These are phyloP conservation scores for Phytophthora palmivora DNA, from an alignment of 352 stramenopile genomes.

Conservation along the genomic window DNA sequence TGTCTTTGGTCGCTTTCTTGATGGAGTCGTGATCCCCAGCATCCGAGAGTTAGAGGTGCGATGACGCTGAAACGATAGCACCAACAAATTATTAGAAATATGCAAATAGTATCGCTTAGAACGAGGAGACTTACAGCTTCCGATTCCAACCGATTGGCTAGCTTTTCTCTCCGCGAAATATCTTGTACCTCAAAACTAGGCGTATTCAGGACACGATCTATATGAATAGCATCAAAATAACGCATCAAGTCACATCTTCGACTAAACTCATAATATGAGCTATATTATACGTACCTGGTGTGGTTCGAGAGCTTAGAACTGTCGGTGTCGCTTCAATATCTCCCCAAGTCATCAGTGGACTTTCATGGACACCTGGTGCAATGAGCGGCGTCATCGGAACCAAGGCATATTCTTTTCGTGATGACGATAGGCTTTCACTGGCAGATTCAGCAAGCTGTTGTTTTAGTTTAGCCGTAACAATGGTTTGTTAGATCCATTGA, in stretches of 20 bases:
- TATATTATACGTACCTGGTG: conserved; percentile 51
- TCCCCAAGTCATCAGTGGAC: conserved; percentile 87
- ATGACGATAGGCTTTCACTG: neutral
- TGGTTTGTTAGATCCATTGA: neutral
- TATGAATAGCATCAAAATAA: conserved; percentile 8
- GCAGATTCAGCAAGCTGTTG: conserved; percentile 8
- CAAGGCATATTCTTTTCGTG: conserved; percentile 47
- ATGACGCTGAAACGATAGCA: conserved; percentile 26
- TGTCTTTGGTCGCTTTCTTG: conserved; percentile 35
- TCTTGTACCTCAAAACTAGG: conserved; percentile 76
- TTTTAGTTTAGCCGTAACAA: conserved; percentile 4
- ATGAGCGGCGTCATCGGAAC: conserved; percentile 86
- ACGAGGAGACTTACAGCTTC: conserved; percentile 49
- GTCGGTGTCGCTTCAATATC: conserved; percentile 84
- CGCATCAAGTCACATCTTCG: neutral
- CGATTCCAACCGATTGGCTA: conserved; percentile 66
- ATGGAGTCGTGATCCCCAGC: conserved; percentile 28
- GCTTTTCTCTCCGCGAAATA: conserved; percentile 63
- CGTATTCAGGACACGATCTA: conserved; percentile 50
- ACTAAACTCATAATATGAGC: neutral
- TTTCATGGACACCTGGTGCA: conserved; percentile 72
- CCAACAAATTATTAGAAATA: conserved; percentile 1
- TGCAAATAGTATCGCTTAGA: neutral
- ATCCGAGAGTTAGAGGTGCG: conserved; percentile 28
- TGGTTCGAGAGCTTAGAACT: conserved; percentile 48